Evolutionary conservation across 148 eudicot species (phyloP).

Genomic region (Cornus florida): DNA sequence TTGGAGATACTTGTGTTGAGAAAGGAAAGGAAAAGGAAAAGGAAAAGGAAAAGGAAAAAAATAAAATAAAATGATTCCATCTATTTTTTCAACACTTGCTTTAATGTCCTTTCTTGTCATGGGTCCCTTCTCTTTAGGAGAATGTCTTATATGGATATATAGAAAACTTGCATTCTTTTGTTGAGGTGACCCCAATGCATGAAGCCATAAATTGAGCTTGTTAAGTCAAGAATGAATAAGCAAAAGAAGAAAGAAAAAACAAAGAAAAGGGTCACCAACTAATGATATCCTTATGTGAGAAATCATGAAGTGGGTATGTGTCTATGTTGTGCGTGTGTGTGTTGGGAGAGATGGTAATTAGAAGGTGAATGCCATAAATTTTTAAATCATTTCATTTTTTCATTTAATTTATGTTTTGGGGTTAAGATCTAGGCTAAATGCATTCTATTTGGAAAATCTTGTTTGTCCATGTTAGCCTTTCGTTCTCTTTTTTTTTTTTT

Average conservation of each 20-base stretch:
- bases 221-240: background rate
- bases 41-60: background rate
- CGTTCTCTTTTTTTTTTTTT: background rate
- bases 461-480: background rate
- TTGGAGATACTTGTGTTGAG: constrained; percentile 1
- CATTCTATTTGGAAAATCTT: background rate
- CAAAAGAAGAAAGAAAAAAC: background rate
- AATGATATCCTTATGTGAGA: background rate
- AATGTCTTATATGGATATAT: constrained; percentile 6
- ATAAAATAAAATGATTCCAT: constrained; percentile 12
- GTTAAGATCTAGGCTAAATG: background rate
- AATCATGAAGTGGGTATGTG: background rate
- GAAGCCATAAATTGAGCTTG: constrained; percentile 2
- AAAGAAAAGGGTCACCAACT: constrained; percentile 1
- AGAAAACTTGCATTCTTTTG: background rate
- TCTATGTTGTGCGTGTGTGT: background rate
- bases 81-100: constrained; percentile 14
- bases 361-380: background rate
- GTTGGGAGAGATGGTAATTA: too few relatives aligned
- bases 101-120: constrained; percentile 19
- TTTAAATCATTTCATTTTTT: too few relatives aligned
- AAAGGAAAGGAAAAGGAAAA: background rate
- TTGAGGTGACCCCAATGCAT: constrained; percentile 34
- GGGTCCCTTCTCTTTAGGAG: constrained; percentile 20
- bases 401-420: too few relatives aligned